Evolutionary conservation across 495 filamentous ascomycete species (phyloP), one percentile per base, ranked within the genome.

Genomic region (Daldinia childiae): DNA sequence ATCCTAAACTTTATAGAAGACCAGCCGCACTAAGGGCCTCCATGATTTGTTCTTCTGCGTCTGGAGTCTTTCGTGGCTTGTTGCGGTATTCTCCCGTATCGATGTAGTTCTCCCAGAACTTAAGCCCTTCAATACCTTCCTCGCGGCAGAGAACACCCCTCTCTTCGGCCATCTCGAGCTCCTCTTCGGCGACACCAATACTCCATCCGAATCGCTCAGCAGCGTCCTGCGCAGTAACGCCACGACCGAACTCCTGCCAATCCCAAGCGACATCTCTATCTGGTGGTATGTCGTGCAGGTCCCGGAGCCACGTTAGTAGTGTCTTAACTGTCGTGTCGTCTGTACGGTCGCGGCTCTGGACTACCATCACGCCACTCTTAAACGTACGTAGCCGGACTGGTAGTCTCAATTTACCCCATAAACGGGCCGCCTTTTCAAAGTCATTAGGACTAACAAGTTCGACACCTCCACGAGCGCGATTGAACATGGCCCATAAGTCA

Each of bases 151-250:
- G 78, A 12, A 89, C 87, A 0, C 96, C 95, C 70, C 86, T 89
- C 78, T 96, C 92, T 78, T 93, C 94, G 6, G 95, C 95, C 95
- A 98, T 98, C 79, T 97, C 94, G 32, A 99, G 80, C 79, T 98
- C 96, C 76, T 98, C 96, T 59, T 88, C 89, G 4, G 95, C 96
- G 21, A 99, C 95, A n/a, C 96, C 96, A 15, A 99, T 91, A 78
- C 95, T 98, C 95, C 95, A 99, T 24, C 94, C 93, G 81, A 99
- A 99, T 56, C 87, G 85, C 79, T 97, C 93, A 0, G 95, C 95
- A 0, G 88, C 87, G 76, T 98, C 94, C 72, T 95, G 91, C 7
- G 94, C 93, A 4, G 93, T 98, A 26, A 99, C 89, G 4, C 94
- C 92, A 43, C 89, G 85, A 2, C 95, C 96, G 76, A 92, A 96